Base-by-base conservation (phyloP, 2,329 filamentous ascomycete species). In the Clarireedia monteithiana region DNA sequence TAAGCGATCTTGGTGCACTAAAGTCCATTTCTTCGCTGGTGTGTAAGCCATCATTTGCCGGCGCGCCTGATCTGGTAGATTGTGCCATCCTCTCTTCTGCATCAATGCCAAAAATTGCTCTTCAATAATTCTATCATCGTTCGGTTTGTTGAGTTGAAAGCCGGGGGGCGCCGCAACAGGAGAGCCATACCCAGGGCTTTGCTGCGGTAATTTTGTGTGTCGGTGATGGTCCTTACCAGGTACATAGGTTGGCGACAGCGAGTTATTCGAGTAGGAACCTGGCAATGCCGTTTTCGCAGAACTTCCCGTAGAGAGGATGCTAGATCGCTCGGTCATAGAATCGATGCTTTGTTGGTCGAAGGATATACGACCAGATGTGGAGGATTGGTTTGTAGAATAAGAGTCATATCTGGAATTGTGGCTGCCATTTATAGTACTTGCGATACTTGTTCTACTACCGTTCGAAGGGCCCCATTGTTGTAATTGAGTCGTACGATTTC, bases 81-180 rank as follows among this genome's bases (percentile, higher is more conserved):
- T 95, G 74, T 96, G 94, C 89, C 91, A 97, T 62, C 92, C 94
- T 74, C 94, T 84, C 74, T 96, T 96, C 68, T 95, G 89, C 94
- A 99, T 97, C 62, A 99, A 76, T 52, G 90, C 86, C 66, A 91
- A 78, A 68, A 97, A 97, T 76, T 96, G 89, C 67, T 91, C 85
- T 69, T 97, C 90, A 47, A 96, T 88, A 14, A 95, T 75, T 58
- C 84, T 82, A 67, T 95, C 90, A 69, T 95, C 88, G 53, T 84
- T 80, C 15, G 90, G 90, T 64, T 87, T 83, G 48, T 84, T 80
- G 51, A 94, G 81, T 60, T 84, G 72, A 63, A 83, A 82, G 24
- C 71, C 69, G 46, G 69, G 69, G 12, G 63, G 57, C 12, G 55
- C 50, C 5, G 64, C 62, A 26, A 53, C 49, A 10, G 59, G 59